Percentiles rank a stretch among this genome's conserved stretches.
Evolutionary conservation across 2,329 filamentous ascomycete species (phyloP).

Genomic region (Alternaria novae-zelandiae): DNA sequence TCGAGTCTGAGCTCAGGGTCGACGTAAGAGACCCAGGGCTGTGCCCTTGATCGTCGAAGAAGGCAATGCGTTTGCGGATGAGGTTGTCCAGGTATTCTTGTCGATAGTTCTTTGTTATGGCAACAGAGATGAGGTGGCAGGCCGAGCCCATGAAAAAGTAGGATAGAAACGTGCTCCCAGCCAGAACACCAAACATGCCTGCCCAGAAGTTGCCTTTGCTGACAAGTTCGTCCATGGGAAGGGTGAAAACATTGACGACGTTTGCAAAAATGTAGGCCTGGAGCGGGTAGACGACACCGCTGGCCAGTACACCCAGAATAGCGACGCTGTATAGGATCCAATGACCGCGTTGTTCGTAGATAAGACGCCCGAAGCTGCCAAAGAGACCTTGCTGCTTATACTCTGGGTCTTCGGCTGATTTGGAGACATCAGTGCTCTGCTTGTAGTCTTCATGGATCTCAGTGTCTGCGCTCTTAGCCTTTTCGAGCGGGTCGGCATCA

Average conservation of each 20-base stretch:
- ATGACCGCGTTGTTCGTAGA: conserved; percentile 44
- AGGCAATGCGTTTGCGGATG: conserved; percentile 64
- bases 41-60: conserved; percentile 67
- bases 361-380: conserved; percentile 41
- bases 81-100: conserved; percentile 67
- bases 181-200: conserved; percentile 69
- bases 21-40: conserved; percentile 67
- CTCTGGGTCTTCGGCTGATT: conserved; percentile 25
- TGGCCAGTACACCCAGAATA: conserved; percentile 36
- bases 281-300: conserved; percentile 47
- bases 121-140: conserved; percentile 38
- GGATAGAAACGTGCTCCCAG: conserved; percentile 58
- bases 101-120: conserved; percentile 61
- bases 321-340: conserved; percentile 43
- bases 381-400: conserved; percentile 41
- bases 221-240: conserved; percentile 35
- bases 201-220: conserved; percentile 64
- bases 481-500: conserved; percentile 22
- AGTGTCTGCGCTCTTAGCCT: conserved; percentile 24
- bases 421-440: conserved; percentile 1
- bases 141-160: conserved; percentile 59
- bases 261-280: conserved; percentile 50
- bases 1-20: conserved; percentile 62
- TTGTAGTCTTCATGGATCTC: conserved; percentile 13
- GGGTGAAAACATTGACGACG: conserved; percentile 46